Base-by-base conservation (phyloP, 202 grass and related monocot species). In the Schoenoplectus triqueter region DNA sequence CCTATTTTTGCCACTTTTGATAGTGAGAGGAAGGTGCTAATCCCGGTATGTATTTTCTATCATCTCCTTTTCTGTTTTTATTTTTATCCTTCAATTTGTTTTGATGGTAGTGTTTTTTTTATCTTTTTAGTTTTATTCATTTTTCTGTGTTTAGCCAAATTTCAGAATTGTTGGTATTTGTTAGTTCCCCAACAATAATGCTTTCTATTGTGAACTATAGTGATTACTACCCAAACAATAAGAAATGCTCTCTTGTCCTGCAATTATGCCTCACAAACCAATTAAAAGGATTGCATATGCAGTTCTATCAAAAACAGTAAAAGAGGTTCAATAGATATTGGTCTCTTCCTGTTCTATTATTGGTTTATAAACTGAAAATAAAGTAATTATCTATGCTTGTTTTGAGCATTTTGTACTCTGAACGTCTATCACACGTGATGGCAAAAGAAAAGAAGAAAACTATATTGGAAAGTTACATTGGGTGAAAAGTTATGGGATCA, bases 1-100 rank as follows among this genome's bases (percentile, higher is more conserved):
- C 92, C 93, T 10, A 80, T 91, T 18, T 86, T 90, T 2, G 86
- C 85, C 3, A 84, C 90, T 70, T 94, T 92, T 84, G 89, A 90
- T 3, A 82, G 82, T 57, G 69, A 76, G 1, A 93, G 77, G 80
- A 99, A 99, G 87, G 70, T 92, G 63, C 87, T 99, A 56, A 61
- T 99, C 72, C 93, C 96, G 88, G 96, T 99, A 88, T 72, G 73
- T 84, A 19, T 84, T 7, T 47, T 20, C 39, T 5, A 51, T 22
- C 51, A 18, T 22, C 17, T 72, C 22, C 22, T 86, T 85, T 62
- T 63, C 5, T 63, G 1, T 54, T 77, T 64, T 76, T 76, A 51
- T 42, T 31, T 22, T 64, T 77, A 31, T 31, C 31, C 31, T 31
- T 31, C 31, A 61, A 44, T 75, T 74, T 52, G 21, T 46, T 81